These are phyloP conservation scores for Adiantum capillusveneris DNA, from an alignment of 75 land plant species.

Conservation along the genomic window DNA sequence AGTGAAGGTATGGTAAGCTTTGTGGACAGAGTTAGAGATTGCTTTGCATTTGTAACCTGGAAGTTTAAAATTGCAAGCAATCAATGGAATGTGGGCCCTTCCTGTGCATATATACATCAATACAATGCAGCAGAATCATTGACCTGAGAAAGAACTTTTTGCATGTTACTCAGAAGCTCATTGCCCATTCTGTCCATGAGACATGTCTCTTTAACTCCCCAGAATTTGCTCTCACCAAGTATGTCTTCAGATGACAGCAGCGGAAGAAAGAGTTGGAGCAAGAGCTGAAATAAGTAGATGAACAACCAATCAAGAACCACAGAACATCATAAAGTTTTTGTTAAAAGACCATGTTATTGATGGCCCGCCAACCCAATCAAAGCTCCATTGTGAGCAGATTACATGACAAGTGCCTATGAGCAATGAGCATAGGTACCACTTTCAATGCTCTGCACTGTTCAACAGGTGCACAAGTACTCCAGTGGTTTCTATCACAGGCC, in stretches of 20 bases:
- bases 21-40: slow-evolving; percentile 1
- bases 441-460: too few species aligned
- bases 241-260: slow-evolving; percentile 18
- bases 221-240: slow-evolving; percentile 15
- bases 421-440: too few species aligned
- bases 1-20: slow-evolving; percentile 16
- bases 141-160: slow-evolving; percentile 26
- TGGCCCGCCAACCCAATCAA: too few species aligned
- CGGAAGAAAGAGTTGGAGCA: slow-evolving; percentile 24
- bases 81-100: not conserved
- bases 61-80: not conserved
- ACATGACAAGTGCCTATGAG: too few species aligned
- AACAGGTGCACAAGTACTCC: too few species aligned
- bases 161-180: slow-evolving; percentile 31
- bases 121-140: too few species aligned
- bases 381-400: too few species aligned
- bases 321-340: too few species aligned
- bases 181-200: slow-evolving; percentile 21
- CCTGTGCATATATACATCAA: not conserved
- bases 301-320: too few species aligned
- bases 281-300: slow-evolving; percentile 12
- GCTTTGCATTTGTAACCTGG: slow-evolving; percentile 22
- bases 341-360: too few species aligned
- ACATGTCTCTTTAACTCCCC: slow-evolving; percentile 9
- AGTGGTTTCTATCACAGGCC: too few species aligned